phyloP scores from a whole-genome alignment of 805 yeast genomes.

The Sungouiella thailandica region DNA sequence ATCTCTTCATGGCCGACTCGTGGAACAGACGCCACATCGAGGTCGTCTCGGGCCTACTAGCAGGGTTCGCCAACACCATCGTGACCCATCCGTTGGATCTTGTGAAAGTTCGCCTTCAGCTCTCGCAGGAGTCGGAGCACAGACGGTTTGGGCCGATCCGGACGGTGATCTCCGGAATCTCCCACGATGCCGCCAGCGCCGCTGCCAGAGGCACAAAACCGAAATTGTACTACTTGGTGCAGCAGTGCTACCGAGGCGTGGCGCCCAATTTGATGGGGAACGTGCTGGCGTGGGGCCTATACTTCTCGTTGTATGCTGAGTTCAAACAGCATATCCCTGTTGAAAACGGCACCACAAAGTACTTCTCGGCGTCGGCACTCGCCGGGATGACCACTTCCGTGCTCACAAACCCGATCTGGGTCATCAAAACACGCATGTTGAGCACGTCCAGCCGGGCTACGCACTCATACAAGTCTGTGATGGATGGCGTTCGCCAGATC shows the following conservation, averaged over 20 bases:
- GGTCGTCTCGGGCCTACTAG: constrained; percentile 64
- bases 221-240: constrained; percentile 2
- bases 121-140: constrained; percentile 27
- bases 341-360: constrained; percentile 20
- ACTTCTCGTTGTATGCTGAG: constrained; percentile 71
- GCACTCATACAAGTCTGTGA: constrained; percentile 54
- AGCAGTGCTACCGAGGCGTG: constrained; percentile 63
- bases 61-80: constrained; percentile 77
- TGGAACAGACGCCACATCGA: constrained; percentile 41
- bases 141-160: constrained; percentile 18
- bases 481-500: constrained; percentile 51
- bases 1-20: neutral
- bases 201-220: constrained; percentile 2
- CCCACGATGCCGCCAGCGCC: constrained; percentile 15
- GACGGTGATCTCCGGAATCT: constrained; percentile 17
- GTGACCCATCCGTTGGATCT: constrained; percentile 88
- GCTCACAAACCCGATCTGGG: constrained; percentile 93
- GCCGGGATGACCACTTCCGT: constrained; percentile 78
- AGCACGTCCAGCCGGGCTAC: constrained; percentile 43
- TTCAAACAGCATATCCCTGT: constrained; percentile 35
- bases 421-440: constrained; percentile 82
- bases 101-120: constrained; percentile 76
- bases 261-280: constrained; percentile 80
- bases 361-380: constrained; percentile 30
- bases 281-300: constrained; percentile 82